Evolutionary conservation across 2,329 filamentous ascomycete species (phyloP).

Genomic region (Clonostachys chloroleuca): DNA sequence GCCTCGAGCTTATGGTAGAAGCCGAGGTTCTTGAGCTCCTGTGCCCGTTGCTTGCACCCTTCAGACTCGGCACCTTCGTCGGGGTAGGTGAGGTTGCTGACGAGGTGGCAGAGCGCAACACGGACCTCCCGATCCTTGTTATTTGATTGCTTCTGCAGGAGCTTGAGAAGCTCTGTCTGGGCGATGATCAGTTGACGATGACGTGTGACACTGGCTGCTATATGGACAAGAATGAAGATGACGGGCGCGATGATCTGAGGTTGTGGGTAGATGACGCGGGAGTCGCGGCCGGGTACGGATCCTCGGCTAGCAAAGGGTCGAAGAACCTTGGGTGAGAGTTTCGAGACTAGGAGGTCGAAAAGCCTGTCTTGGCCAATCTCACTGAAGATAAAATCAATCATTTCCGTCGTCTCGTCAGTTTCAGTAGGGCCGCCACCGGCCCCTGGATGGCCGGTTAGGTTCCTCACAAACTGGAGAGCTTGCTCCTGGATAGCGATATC

Average conservation of each 20-base stretch:
- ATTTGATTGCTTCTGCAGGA: slow-evolving; percentile 68
- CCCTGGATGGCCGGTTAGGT: slow-evolving; percentile 66
- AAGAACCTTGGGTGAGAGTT: slow-evolving; percentile 61
- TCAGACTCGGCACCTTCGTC: slow-evolving; percentile 66
- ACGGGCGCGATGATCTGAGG: slow-evolving; percentile 73
- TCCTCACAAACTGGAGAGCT: slow-evolving; percentile 82
- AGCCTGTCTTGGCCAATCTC: slow-evolving; percentile 72
- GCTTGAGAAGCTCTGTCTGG: slow-evolving; percentile 71
- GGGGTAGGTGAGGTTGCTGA: slow-evolving; percentile 80
- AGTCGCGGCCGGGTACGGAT: slow-evolving; percentile 25
- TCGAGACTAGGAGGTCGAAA: slow-evolving; percentile 76
- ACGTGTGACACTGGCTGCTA: slow-evolving; percentile 74
- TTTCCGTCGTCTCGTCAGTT: slow-evolving; percentile 53
- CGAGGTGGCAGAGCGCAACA: slow-evolving; percentile 73
- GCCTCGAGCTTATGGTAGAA: slow-evolving; percentile 62
- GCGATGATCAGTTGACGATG: slow-evolving; percentile 75
- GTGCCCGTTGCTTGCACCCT: slow-evolving; percentile 61
- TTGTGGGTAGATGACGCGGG: slow-evolving; percentile 51
- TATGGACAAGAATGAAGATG: slow-evolving; percentile 79
- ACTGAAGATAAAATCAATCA: slow-evolving; percentile 81
- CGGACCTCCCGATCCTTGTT: slow-evolving; percentile 73
- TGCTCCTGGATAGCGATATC: slow-evolving; percentile 88
- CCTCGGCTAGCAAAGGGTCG: slow-evolving; percentile 45
- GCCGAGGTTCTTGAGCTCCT: slow-evolving; percentile 66
- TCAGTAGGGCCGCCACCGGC: slow-evolving; percentile 22